Percentiles rank a stretch among this genome's conserved stretches.
Conservation (phyloP, 805 yeast species). For the Kregervanrija fluxuum region DNA sequence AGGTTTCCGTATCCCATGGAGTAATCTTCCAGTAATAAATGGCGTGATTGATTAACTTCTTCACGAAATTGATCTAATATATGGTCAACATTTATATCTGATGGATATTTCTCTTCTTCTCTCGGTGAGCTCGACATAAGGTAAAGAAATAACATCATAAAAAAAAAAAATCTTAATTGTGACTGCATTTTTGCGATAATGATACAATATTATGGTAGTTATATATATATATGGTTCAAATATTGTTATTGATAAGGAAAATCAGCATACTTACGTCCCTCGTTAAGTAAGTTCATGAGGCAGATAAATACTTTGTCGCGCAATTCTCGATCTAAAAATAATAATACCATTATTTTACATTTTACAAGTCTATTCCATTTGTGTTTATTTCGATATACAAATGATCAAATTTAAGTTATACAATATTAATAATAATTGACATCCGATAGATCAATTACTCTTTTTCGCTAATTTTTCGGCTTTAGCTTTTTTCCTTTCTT, state of each 20-base stretch:
- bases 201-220: too few relatives aligned
- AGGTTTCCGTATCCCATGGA: conserved; percentile 56
- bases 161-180: conserved; percentile 24
- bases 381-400: too few relatives aligned
- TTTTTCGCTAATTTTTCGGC: conserved; percentile 31
- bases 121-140: conserved; percentile 35
- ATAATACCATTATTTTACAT: too few relatives aligned
- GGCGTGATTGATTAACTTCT: conserved; percentile 25
- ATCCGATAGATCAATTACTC: background rate
- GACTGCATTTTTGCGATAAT: conserved; percentile 12
- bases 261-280: too few relatives aligned
- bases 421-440: too few relatives aligned
- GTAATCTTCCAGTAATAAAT: conserved; percentile 35
- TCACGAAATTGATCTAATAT: conserved; percentile 31
- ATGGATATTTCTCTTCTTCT: conserved; percentile 23
- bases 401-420: too few relatives aligned
- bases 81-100: conserved; percentile 15
- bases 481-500: conserved; percentile 32
- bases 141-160: conserved; percentile 33
- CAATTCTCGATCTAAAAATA: too few relatives aligned
- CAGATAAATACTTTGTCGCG: too few relatives aligned
- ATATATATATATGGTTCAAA: too few relatives aligned
- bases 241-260: too few relatives aligned
- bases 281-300: too few relatives aligned
- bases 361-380: too few relatives aligned